Percentiles rank a stretch among this genome's conserved stretches.
Conservation (phyloP, 2,329 filamentous ascomycete species). For the Colletotrichum orchidophilum region DNA sequence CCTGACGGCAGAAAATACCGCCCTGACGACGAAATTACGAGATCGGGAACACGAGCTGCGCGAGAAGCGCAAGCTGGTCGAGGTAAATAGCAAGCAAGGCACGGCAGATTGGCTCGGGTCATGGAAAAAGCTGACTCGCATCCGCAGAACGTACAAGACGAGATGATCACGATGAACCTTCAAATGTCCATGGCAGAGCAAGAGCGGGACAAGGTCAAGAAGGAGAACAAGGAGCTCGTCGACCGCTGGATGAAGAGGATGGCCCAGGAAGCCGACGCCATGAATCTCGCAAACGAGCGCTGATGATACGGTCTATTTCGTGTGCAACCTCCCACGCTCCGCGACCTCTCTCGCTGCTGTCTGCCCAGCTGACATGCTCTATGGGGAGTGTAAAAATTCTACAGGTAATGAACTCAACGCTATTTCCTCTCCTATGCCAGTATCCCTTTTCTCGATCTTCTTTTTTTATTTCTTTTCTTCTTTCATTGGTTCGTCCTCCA, state of each 20-base stretch:
- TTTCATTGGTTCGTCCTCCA: neutral
- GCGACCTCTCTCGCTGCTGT: neutral
- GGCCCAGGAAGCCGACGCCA: slow-evolving; percentile 84
- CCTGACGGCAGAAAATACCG: slow-evolving; percentile 69
- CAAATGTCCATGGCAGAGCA: slow-evolving; percentile 89
- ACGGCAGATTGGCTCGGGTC: too few relatives aligned
- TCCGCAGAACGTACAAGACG: slow-evolving; percentile 83
- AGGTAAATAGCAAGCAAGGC: slow-evolving; percentile 54
- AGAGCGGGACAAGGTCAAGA: slow-evolving; percentile 74
- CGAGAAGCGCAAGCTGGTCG: slow-evolving; percentile 84
- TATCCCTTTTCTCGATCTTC: neutral
- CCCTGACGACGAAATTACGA: slow-evolving; percentile 72
- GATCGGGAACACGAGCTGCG: slow-evolving; percentile 88
- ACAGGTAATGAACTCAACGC: slow-evolving; percentile 34
- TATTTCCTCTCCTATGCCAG: slow-evolving; percentile 27
- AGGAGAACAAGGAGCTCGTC: slow-evolving; percentile 89
- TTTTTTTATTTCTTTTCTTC: neutral
- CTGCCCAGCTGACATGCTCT: slow-evolving; percentile 15
- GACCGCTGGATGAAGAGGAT: slow-evolving; percentile 92
- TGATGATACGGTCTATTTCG: slow-evolving; percentile 25
- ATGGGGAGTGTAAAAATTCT: slow-evolving; percentile 31
- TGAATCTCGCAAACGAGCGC: slow-evolving; percentile 75
- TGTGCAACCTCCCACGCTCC: neutral
- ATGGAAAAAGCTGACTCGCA: slow-evolving; percentile 4
- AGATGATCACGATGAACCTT: slow-evolving; percentile 87